Evolutionary conservation across 371 early-diverging fungal species (phyloP).

Genomic region (Mitosporidium daphniae): DNA sequence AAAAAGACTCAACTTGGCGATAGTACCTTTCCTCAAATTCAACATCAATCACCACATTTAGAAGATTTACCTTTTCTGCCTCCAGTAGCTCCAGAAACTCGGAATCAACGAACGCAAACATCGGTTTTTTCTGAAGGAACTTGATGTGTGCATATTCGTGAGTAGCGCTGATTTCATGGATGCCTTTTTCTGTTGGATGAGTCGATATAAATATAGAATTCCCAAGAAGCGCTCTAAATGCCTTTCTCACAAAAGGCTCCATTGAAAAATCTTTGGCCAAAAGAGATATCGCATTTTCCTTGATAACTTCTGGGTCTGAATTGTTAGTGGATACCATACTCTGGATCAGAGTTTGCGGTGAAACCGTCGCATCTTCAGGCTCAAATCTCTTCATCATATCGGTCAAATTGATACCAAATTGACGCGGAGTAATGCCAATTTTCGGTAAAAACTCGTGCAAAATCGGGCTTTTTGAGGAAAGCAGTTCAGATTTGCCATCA

Average conservation of each 20-base stretch:
- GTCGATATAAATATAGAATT: slow-evolving; percentile 23
- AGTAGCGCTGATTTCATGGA: slow-evolving; percentile 22
- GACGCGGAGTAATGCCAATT: no score
- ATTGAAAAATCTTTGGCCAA: slow-evolving; percentile 29
- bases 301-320: slow-evolving; percentile 1
- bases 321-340: slow-evolving; percentile 2
- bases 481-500: no score
- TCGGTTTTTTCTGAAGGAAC: neutral
- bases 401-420: no score
- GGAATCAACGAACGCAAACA: slow-evolving; percentile 20
- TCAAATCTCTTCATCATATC: no score
- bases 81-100: slow-evolving; percentile 30
- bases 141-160: slow-evolving; percentile 11
- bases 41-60: slow-evolving; percentile 20
- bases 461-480: no score
- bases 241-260: slow-evolving; percentile 41
- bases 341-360: slow-evolving; percentile 11
- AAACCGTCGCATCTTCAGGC: slow-evolving; percentile 13
- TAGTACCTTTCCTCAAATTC: slow-evolving; percentile 17
- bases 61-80: slow-evolving; percentile 30
- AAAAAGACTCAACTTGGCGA: slow-evolving; percentile 12
- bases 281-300: slow-evolving; percentile 17
- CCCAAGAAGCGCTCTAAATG: slow-evolving; percentile 28
- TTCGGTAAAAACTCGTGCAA: no score
- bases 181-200: slow-evolving; percentile 39